A percentile compares a stretch with the other conserved stretches of the same genome.
Evolutionary conservation across 306 rosid genomes (phyloP).

Genomic region (Pterocarpus santalinus): DNA sequence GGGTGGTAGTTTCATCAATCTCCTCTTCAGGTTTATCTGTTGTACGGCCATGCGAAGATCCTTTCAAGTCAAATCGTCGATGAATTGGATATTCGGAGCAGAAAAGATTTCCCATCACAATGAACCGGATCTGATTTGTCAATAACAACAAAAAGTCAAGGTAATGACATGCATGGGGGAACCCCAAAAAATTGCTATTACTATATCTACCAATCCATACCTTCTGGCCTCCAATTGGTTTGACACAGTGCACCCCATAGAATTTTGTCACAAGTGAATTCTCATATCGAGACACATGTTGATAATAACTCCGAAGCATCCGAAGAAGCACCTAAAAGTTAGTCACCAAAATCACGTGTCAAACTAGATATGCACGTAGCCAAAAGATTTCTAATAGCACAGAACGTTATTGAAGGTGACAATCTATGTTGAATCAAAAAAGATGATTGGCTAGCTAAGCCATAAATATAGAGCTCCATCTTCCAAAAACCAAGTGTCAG

Average conservation of each 20-base stretch:
- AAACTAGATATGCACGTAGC: constrained; percentile 12
- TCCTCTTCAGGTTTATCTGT: constrained; percentile 91
- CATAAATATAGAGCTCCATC: neutral
- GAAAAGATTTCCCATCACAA: constrained; percentile 99
- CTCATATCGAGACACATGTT: constrained; percentile 75
- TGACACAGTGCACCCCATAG: constrained; percentile 97
- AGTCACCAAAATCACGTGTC: constrained; percentile 26
- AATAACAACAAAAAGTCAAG: constrained; percentile 38
- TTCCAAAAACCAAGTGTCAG: constrained; percentile 2
- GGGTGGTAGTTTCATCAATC: constrained; percentile 97
- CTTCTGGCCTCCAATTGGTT: constrained; percentile 97
- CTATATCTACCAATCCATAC: constrained; percentile 52
- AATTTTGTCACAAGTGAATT: constrained; percentile 93
- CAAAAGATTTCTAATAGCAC: neutral
- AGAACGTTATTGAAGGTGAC: neutral
- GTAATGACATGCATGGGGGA: constrained; percentile 12
- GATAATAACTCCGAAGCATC: constrained; percentile 92
- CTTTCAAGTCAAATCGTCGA: constrained; percentile 94
- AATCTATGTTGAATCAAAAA: neutral
- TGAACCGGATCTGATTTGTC: constrained; percentile 79
- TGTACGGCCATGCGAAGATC: constrained; percentile 97
- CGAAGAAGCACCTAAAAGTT: constrained; percentile 83
- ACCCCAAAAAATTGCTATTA: constrained; percentile 19
- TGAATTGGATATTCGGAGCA: constrained; percentile 97
- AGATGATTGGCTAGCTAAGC: constrained; percentile 17